Conservation (phyloP, 805 yeast genomes). For the Kuraishia hungarica region DNA sequence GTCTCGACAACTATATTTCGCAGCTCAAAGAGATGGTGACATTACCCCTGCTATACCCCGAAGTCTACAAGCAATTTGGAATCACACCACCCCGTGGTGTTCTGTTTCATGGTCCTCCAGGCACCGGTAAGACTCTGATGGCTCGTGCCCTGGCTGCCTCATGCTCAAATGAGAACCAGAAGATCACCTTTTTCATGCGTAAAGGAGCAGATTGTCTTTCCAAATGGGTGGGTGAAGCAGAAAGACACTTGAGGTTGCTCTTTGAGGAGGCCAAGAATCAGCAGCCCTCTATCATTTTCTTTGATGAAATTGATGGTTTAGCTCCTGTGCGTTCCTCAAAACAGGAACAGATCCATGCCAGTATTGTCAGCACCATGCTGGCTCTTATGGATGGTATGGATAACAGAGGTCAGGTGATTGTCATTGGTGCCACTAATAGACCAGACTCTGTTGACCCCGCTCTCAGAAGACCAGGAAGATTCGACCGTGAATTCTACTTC, state of each 20-base stretch:
- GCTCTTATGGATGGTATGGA: constrained; percentile 99
- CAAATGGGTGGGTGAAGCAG: constrained; percentile 99
- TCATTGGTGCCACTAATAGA: constrained; percentile 95
- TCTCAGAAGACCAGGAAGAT: constrained; percentile 91
- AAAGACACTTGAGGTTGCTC: constrained; percentile 79
- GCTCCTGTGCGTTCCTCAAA: constrained; percentile 97
- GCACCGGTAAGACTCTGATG: constrained; percentile 97
- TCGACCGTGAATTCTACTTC: constrained; percentile 94
- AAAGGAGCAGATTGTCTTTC: constrained; percentile 96
- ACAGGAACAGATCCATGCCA: constrained; percentile 97
- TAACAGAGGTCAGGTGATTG: constrained; percentile 95
- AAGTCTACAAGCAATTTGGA: constrained; percentile 78
- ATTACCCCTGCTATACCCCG: constrained; percentile 87
- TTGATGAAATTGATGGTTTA: constrained; percentile 96
- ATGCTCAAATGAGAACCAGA: constrained; percentile 74
- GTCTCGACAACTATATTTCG: constrained; percentile 80
- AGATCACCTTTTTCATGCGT: constrained; percentile 94
- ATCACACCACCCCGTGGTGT: constrained; percentile 98
- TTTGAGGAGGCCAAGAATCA: constrained; percentile 95
- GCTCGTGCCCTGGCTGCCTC: constrained; percentile 96
- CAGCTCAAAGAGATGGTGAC: constrained; percentile 97
- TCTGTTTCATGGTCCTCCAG: constrained; percentile 97
- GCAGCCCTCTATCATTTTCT: constrained; percentile 93
- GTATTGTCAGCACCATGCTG: constrained; percentile 88
- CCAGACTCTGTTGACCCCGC: constrained; percentile 99